phyloP scores from a whole-genome alignment of 768 basidiomycete genomes.

The Mycena venus region DNA sequence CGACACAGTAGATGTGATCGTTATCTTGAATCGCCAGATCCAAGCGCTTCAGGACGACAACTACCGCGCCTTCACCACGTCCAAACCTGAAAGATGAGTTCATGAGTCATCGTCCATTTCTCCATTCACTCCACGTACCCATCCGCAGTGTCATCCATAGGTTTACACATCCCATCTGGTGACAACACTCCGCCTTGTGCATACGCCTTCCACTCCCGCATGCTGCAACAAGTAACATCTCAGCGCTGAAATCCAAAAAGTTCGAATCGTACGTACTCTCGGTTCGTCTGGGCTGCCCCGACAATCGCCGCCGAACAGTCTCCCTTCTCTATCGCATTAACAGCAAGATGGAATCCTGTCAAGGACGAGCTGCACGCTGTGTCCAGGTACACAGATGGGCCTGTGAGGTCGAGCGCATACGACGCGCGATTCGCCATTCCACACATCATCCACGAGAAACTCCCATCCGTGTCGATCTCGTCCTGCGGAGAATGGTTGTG shows the following conservation, averaged over 20 bases:
- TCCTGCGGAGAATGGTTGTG: too few relatives aligned
- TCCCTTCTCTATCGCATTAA: conserved; percentile 48
- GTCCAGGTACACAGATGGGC: conserved; percentile 54
- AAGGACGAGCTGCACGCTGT: conserved; percentile 55
- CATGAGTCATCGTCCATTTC: too few relatives aligned
- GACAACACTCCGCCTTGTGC: background rate
- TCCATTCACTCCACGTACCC: background rate
- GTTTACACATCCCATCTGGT: conserved; percentile 21
- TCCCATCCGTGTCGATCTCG: conserved; percentile 6
- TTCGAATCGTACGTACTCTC: conserved; percentile 5
- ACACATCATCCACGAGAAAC: conserved; percentile 25
- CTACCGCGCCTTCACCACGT: conserved; percentile 36
- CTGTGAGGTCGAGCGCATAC: conserved; percentile 40
- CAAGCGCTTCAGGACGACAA: conserved; percentile 33
- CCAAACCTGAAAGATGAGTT: background rate
- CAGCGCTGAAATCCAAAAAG: background rate
- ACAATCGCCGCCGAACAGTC: conserved; percentile 55
- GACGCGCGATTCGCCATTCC: conserved; percentile 46
- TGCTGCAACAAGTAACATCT: background rate
- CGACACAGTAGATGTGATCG: conserved; percentile 42
- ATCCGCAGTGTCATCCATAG: conserved; percentile 20
- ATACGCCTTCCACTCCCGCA: background rate
- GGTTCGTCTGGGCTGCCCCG: conserved; percentile 44
- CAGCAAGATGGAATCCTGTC: conserved; percentile 53
- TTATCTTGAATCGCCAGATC: conserved; percentile 43